These are phyloP conservation scores for Dactylellina cionopaga DNA, from an alignment of 2,329 filamentous ascomycete species.

Conservation along the genomic window DNA sequence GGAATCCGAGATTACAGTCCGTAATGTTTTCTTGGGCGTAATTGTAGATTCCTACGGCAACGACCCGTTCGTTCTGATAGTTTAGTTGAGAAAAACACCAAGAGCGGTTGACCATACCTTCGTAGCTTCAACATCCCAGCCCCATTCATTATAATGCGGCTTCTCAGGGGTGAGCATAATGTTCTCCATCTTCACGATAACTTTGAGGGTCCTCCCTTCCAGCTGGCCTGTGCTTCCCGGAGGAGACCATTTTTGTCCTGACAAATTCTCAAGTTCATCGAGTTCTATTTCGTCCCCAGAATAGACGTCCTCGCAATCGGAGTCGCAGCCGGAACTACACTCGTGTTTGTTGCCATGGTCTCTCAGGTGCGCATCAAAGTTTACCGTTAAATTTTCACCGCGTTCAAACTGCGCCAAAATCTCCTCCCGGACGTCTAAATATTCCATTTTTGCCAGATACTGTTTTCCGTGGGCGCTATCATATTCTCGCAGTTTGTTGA, in stretches of 20 bases:
- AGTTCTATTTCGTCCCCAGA: no score
- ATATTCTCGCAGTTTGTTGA: not conserved
- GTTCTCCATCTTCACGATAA: not conserved
- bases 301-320: no score
- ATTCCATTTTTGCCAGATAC: not conserved
- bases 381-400: not conserved
- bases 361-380: not conserved
- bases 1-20: not conserved
- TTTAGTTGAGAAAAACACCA: no score
- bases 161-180: constrained; percentile 55
- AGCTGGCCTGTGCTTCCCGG: no score
- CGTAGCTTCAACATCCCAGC: not conserved
- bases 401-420: not conserved
- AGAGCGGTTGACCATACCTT: no score
- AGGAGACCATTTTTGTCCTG: no score
- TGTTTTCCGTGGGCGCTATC: not conserved
- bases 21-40: not conserved
- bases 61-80: not conserved
- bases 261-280: no score
- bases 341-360: not conserved
- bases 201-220: not conserved
- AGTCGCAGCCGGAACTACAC: not conserved
- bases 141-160: constrained; percentile 64
- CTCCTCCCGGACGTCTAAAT: not conserved
- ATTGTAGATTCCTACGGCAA: not conserved